Base-by-base conservation (phyloP, 805 yeast species). In the Yarrowia alimentaria region DNA sequence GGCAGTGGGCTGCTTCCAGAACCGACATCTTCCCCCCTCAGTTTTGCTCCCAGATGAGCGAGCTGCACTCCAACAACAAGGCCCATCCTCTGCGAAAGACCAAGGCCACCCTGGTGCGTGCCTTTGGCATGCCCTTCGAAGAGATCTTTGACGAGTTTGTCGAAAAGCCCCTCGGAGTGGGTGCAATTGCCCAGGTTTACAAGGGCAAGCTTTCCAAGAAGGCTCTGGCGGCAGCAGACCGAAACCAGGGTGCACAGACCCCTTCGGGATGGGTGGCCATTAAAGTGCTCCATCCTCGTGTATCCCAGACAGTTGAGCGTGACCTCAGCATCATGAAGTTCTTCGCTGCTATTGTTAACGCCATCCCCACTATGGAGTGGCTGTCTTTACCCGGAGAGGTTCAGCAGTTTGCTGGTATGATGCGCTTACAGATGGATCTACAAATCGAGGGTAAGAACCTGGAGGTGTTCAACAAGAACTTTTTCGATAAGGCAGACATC, bases 1-100 rank as follows among this genome's bases (percentile, higher is more conserved):
- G 98, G 3, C 99, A 93, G 69, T 93, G 99, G 99, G 99, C 99
- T 0, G 97, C 97, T 2, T 85, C 96, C 9, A 77, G 99, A 65
- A 86, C 95, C 0, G 99, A 93, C 67, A 83, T 93, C 25, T 91
- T 93, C 68, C 83, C 96, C 3, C 70, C 68, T 38, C 85, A 77
- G 31, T 68, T 91, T 65, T 91, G 98, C 64, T 77, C 78, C 17
- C 89, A 85, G 61, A 68, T 93, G 58, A 78, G 86, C 8, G 68
- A 76, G 18, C 68, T 93, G 51, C 99, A 93, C 65, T 85, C 96
- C 5, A 79, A 87, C 61, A 91, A 89, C 8, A 79, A 76, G 53
- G 75, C 83, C 5, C 99, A 93, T 69, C 68, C 84, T 0, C 64
- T 86, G 24, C 57, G 61, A 1, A 73, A 74, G 42, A 88, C 98